Evolutionary conservation across 73 alveolate genomes (phyloP), one percentile per base, ranked within the genome.

Genomic region (Paramecium primaurelia): DNA sequence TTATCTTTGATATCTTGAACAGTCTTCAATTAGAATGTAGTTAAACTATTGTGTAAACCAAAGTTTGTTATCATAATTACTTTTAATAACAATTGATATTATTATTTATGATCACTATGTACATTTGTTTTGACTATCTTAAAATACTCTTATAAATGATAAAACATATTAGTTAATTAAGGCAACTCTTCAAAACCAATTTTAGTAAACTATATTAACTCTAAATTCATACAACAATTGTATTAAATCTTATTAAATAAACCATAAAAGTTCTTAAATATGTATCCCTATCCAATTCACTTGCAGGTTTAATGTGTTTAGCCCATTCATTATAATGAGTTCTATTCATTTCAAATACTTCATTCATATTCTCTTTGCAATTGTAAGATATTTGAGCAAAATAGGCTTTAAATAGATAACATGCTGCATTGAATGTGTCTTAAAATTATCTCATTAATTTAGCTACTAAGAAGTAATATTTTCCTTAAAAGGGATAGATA

Each of bases 281-380:
- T 40, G 47, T 64, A 28, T 83, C 77, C 12, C 88, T 51, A 42
- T 42, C 91, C 11, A 89, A 32, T 38, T 89, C 88, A 28, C 86
- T 37, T 37, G 71, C 51, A 14, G 77, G 80, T 12, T 89, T 89
- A 6, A 71, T 42, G n/a, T 71, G 84, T 51, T 71, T 18, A 32
- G 88, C 88, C 75, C 86, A 89, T 7, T 89, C 54, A 26, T 37
- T 51, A 22, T 64, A 89, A 25, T 71, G 80, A n/a, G 18, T 34
- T 49, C 91, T 89, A 32, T 89, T 89, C 1, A 45, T 89, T 51
- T 89, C 94, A 45, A 71, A 89, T 2, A 89, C 75, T 18, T 89
- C 94, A 40, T 89, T 47, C 40, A 89, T 12, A 10, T 89, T 89
- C 58, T 89, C 94, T 18, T 89, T 89, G 38, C 94, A 89, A 26